Evolutionary conservation across 2,329 filamentous ascomycete species (phyloP), one percentile per base, ranked within the genome.

Genomic region (Fusarium brachygibbosum): DNA sequence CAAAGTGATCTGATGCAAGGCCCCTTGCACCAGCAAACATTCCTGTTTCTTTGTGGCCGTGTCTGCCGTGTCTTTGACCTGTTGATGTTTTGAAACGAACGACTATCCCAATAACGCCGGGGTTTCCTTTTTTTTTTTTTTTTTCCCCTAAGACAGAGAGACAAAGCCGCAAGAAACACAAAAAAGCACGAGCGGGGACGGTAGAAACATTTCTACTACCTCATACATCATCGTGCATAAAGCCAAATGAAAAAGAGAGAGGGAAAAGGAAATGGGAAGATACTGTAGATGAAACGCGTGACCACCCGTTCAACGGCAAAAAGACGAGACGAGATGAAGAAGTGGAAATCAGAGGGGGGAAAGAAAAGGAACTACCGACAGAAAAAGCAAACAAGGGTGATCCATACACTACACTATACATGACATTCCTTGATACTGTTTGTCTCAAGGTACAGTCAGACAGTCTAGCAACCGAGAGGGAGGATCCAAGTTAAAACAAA

Each of bases 201-300:
- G 17, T 9, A 17, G 17, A 46, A 60, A 37, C 42, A 38, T 40
- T 38, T 45, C 34, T n/a, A 38, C 19, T 34, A 23, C 31, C n/a
- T 25, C 32, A 57, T 46, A 16, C 54, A 58, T 62, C 38, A 32
- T 53, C 17, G 8, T 35, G 23, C 61, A 67, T 46, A 35, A n/a
- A 38, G 55, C 21, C 37, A 42, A 38, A 67, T 38, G 49, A 42
- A 48, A 41, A 17, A 28, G 11, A 29, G 23, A 35, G 21, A 25
- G 9, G 31, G 21, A 10, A 35, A 45, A 37, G n/a, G 23, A 35
- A 28, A 31, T 31, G 19, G 29, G 29, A 42, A 31, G 37, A 49
- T 53, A 16, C 48, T 67, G 29, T 70, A 70, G 17, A 49, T 68
- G 66, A 70, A 70, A 70, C 66, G 51, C 44, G 44, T 50, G 54